Evolutionary conservation across 2,329 filamentous ascomycete species (phyloP).

Genomic region (Teratosphaeria pseudoeucalypti): DNA sequence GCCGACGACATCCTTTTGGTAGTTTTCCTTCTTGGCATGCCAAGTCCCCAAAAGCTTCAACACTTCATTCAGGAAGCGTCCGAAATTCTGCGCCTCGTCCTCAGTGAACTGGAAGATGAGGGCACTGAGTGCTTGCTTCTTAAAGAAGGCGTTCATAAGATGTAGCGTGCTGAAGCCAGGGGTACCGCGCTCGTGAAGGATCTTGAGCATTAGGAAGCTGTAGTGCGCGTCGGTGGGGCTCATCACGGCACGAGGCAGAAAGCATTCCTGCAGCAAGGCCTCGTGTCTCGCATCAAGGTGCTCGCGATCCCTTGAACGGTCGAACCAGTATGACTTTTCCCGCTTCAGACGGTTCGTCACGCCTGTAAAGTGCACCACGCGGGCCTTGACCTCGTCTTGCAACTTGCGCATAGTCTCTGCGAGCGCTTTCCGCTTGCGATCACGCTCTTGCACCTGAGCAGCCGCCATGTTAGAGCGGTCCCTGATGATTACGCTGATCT

Average conservation of each 20-base stretch:
- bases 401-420: constrained; percentile 59
- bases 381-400: constrained; percentile 61
- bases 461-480: constrained; percentile 65
- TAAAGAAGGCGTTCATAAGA: constrained; percentile 75
- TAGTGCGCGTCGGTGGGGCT: constrained; percentile 84
- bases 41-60: constrained; percentile 71
- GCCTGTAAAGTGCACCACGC: constrained; percentile 56
- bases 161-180: constrained; percentile 80
- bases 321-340: constrained; percentile 73
- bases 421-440: constrained; percentile 59
- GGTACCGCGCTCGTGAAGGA: constrained; percentile 73
- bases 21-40: constrained; percentile 67
- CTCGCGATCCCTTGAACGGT: constrained; percentile 38
- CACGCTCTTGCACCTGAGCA: constrained; percentile 54
- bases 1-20: constrained; percentile 74
- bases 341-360: constrained; percentile 60
- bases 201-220: constrained; percentile 74
- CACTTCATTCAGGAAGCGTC: constrained; percentile 75
- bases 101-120: constrained; percentile 85
- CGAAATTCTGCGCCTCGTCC: constrained; percentile 85
- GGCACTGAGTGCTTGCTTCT: constrained; percentile 65
- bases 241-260: constrained; percentile 76
- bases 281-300: constrained; percentile 61
- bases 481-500: constrained; percentile 52
- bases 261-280: constrained; percentile 75